Evolutionary conservation across 1,284 basidiomycete genomes (phyloP), one percentile per base, ranked within the genome.

Genomic region (Ustilago hordei): DNA sequence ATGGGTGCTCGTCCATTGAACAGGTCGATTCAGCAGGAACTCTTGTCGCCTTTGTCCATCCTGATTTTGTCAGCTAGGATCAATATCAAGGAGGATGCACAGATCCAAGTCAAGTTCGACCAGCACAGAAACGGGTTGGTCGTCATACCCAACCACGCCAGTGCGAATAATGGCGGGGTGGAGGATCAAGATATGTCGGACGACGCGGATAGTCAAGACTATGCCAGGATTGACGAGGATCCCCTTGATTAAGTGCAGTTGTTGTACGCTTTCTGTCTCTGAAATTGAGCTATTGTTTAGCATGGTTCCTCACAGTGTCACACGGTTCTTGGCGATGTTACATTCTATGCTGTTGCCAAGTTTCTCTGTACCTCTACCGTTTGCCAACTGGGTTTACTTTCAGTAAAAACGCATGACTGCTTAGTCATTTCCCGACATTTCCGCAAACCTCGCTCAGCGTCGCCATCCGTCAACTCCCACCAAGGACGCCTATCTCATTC

Each of bases 11-110:
- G 96, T 61, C 96, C 96, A 2, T 90, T 99, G 75, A 93, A 94
- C 84, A 90, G 95, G 48, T 90, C 93, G 8, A 97, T 99, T 82
- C 95, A 98, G 87, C 92, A 91, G 82, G 94, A 98, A 86, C 89
- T 99, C 55, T 90, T 99, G 80, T 95, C 97, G 86, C 96, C 96
- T 9, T 88, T 99, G 53, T 95, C 94, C 19, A 89, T 93, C 69
- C 90, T 94, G 88, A 90, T 99, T 56, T 91, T 99, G 55, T 92
- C 93, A 43, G 94, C 93, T 77, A 90, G 91, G 58, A 88, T 97
- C 61, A 90, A 91, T 55, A 88, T 97, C 64, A 89, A 91, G 55
- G 95, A 98, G 69, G 92, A 92, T 41, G 95, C 97, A 87, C 89
- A 87, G 0, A 92, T 93, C 8, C 87, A 88, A 41, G 90, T 98